phyloP scores from a whole-genome alignment of 2,329 filamentous ascomycete genomes.

The Botrytis paeoniae region DNA sequence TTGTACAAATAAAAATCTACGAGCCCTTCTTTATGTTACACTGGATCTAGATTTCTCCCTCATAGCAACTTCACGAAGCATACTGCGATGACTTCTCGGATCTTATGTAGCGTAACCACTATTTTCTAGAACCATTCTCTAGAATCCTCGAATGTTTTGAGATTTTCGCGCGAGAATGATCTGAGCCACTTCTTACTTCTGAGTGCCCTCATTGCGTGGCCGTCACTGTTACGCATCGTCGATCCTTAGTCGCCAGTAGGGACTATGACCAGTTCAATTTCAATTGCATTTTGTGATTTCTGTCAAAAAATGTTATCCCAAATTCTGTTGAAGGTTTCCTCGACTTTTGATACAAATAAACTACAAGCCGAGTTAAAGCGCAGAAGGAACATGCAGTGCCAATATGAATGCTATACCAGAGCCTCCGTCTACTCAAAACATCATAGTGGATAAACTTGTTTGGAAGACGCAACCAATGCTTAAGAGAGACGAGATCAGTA shows the following conservation, averaged over 20 bases:
- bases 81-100: background rate
- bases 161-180: background rate
- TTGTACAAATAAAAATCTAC: background rate
- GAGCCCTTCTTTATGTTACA: background rate
- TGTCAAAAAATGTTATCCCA: background rate
- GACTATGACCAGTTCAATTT: background rate
- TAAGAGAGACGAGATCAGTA: background rate
- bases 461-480: no score
- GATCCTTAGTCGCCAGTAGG: background rate
- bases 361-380: no score
- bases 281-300: background rate
- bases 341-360: background rate
- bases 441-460: no score
- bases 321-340: background rate
- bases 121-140: background rate
- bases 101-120: background rate
- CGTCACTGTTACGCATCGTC: background rate
- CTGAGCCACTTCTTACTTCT: background rate
- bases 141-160: background rate
- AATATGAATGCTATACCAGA: no score
- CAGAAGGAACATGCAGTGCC: no score
- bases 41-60: background rate
- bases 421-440: no score
- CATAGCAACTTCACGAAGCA: background rate
- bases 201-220: background rate